A percentile compares a stretch with the other conserved stretches of the same genome.
phyloP scores from a whole-genome alignment of 1,284 basidiomycete genomes.

The Hypsizygus ulmarius region DNA sequence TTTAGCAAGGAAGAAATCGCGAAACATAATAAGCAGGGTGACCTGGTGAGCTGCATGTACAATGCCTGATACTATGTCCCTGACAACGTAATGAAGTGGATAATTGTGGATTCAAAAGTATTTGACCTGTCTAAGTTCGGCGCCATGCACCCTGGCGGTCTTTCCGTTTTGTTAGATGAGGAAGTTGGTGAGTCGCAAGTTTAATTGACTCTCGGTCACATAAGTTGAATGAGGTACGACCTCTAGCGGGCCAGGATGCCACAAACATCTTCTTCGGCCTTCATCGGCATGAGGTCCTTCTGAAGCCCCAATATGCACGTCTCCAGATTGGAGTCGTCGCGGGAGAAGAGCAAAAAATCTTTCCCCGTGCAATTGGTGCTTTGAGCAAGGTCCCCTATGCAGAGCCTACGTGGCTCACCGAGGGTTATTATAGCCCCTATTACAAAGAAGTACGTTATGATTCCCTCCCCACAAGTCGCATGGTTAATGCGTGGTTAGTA shows the following conservation, averaged over 20 bases:
- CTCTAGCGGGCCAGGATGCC: slow-evolving; percentile 64
- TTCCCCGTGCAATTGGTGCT: slow-evolving; percentile 46
- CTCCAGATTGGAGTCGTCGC: slow-evolving; percentile 64
- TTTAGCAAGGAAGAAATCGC: slow-evolving; percentile 42
- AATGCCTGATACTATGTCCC: not conserved
- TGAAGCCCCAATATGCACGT: slow-evolving; percentile 64
- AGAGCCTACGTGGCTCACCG: slow-evolving; percentile 71
- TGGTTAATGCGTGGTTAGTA: slow-evolving; percentile 25
- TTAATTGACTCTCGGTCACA: not conserved
- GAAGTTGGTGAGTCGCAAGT: slow-evolving; percentile 54
- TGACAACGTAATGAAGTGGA: slow-evolving; percentile 52
- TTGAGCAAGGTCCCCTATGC: slow-evolving; percentile 71
- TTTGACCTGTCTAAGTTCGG: slow-evolving; percentile 81
- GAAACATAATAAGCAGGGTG: slow-evolving; percentile 34
- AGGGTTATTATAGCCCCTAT: slow-evolving; percentile 71
- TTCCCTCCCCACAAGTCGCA: not conserved
- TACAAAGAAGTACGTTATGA: slow-evolving; percentile 53
- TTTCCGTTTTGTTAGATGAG: slow-evolving; percentile 67
- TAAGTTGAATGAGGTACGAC: not conserved
- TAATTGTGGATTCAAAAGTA: slow-evolving; percentile 81
- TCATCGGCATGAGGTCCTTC: slow-evolving; percentile 74
- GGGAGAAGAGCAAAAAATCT: slow-evolving; percentile 53
- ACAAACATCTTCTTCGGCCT: slow-evolving; percentile 77
- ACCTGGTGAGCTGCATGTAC: slow-evolving; percentile 26
- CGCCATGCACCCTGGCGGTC: slow-evolving; percentile 80